A percentile compares a stretch with the other conserved stretches of the same genome.
Conservation (phyloP, 257 asterid genomes). For the Solanum neorickii region DNA sequence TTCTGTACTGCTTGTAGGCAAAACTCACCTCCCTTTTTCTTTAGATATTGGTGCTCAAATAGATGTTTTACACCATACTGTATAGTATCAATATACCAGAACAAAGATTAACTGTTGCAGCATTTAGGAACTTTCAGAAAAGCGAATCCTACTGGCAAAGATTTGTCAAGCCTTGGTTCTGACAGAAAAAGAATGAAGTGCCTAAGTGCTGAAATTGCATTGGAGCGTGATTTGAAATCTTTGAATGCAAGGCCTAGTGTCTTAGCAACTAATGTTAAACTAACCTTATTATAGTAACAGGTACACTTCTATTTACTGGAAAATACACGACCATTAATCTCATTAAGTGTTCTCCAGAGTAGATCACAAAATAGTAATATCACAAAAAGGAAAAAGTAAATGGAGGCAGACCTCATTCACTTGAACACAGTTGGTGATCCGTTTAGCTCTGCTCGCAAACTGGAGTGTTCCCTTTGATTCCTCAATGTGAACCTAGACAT, state of each 20-base stretch:
- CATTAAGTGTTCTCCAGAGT: neutral
- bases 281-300: neutral
- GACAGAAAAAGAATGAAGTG: neutral
- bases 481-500: slow-evolving; percentile 63
- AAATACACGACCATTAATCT: neutral
- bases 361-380: neutral
- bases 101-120: neutral
- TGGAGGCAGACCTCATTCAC: slow-evolving; percentile 77
- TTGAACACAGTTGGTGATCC: slow-evolving; percentile 95
- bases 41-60: neutral
- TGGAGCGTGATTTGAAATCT: neutral
- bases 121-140: neutral
- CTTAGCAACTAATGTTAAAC: neutral
- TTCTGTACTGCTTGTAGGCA: neutral
- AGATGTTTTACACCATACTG: neutral
- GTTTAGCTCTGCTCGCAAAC: slow-evolving; percentile 97
- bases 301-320: neutral
- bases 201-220: neutral
- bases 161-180: neutral
- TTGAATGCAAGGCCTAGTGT: neutral
- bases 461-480: slow-evolving; percentile 97
- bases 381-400: neutral
- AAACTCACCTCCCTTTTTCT: neutral
- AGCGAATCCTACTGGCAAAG: neutral
- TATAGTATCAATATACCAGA: neutral